Evolutionary conservation across 129 eudicot species (phyloP), one percentile per base, ranked within the genome.

Genomic region (Rutidosis leptorrhynchoides): DNA sequence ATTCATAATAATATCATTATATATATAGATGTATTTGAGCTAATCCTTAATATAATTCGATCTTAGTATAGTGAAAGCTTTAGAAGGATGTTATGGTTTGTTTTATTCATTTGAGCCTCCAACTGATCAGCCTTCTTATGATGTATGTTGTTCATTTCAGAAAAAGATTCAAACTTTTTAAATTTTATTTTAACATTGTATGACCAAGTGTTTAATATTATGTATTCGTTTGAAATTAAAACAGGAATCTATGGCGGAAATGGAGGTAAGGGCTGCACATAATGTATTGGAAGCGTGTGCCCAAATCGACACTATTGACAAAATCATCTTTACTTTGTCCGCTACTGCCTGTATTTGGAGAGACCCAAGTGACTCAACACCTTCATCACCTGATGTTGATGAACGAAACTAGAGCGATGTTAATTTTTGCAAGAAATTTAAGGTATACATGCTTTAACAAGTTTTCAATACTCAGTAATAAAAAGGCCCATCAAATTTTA

Each of bases 281-380:
- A 88, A 88, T 40, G 93, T 88, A 40, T n/a, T 88, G 73, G 96
- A 88, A 79, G 96, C 96, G 6, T 85, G 96, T 77, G 96, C 96
- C 14, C 96, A 88, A 69, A 77, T 80, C 29, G 81, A 79, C 32
- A 83, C 96, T 9, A 83, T 88, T 7, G 89, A 88, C 62, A 88
- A 85, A 77, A 87, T 88, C 0, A 81, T 88, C 22, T 85, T 85
- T 67, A 83, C 93, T 2, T 88, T 93, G 12, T 88, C 96, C 1
- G 83, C 89, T 15, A 78, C 96, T 0, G 87, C 96, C 15, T 58
- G 80, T 12, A 52, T 83, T 12, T 88, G 96, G 96, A 65, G 72
- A 43, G 89, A 90, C 67, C 78, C 82, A 10, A 74, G n/a, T n/a
- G n/a, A n/a, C n/a, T n/a, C n/a, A n/a, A n/a, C n/a, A n/a, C n/a